Evolutionary conservation across 345 rosid species (phyloP).

Genomic region (Dipteronia dyeriana): DNA sequence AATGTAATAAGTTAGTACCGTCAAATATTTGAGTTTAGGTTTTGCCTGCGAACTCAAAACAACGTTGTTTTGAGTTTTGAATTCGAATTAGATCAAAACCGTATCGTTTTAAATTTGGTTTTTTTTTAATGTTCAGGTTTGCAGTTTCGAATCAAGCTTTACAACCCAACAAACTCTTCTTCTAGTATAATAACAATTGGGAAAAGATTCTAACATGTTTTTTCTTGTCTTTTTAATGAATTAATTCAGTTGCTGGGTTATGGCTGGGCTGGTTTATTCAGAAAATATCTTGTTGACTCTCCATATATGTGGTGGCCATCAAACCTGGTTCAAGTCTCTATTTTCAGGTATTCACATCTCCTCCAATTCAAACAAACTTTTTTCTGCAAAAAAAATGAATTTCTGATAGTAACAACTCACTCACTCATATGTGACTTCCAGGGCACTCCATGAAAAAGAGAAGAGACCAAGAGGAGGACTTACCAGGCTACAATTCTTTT

Average conservation of each 20-base stretch:
- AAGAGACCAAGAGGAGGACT: constrained; percentile 31
- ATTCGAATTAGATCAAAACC: too few species aligned
- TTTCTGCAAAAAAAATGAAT: background rate
- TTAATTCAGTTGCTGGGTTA: constrained; percentile 49
- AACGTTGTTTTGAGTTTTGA: too few species aligned
- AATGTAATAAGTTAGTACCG: too few species aligned
- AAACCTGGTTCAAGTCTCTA: constrained; percentile 52
- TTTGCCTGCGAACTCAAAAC: too few species aligned
- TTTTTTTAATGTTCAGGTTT: too few species aligned
- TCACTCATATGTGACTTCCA: constrained; percentile 24
- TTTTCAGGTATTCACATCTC: constrained; percentile 29
- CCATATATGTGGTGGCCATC: constrained; percentile 70
- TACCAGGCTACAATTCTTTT: constrained; percentile 46
- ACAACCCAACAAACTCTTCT: too few species aligned
- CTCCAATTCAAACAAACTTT: too few species aligned
- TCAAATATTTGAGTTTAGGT: too few species aligned
- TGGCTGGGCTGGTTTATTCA: constrained; percentile 65
- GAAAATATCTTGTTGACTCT: constrained; percentile 49
- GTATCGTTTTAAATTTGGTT: too few species aligned
- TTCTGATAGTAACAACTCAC: background rate
- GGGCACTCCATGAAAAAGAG: constrained; percentile 59
- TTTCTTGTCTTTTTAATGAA: background rate
- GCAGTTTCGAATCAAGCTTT: too few species aligned
- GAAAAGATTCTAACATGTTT: too few species aligned
- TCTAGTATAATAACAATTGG: too few species aligned